Evolutionary conservation across 441 rosid species (phyloP).

Genomic region (Hypseocharis bilobata): DNA sequence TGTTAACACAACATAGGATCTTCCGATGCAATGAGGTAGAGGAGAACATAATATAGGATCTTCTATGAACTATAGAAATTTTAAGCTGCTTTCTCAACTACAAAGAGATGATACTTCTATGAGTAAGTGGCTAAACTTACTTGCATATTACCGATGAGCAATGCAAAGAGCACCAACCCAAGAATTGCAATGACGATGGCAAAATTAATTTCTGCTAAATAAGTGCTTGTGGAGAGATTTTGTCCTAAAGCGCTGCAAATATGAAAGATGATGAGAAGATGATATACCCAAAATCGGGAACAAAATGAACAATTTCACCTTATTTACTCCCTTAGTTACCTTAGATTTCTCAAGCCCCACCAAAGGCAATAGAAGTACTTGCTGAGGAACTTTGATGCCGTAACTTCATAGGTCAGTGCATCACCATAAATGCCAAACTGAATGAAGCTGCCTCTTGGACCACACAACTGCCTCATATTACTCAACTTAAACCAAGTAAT

Average conservation of each 20-base stretch:
- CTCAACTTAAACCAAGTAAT: constrained; percentile 25
- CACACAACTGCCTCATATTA: constrained; percentile 27
- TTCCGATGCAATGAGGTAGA: not conserved
- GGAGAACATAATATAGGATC: not conserved
- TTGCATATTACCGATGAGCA: constrained; percentile 58
- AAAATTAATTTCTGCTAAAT: constrained; percentile 39
- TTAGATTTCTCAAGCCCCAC: constrained; percentile 42
- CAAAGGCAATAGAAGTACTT: constrained; percentile 40
- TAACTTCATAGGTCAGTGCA: constrained; percentile 26
- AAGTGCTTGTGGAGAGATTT: constrained; percentile 43
- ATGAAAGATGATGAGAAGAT: not conserved
- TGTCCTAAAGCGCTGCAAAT: constrained; percentile 47
- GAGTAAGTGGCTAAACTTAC: constrained; percentile 24
- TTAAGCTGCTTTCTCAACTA: no score
- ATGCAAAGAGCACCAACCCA: constrained; percentile 44
- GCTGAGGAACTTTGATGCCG: constrained; percentile 26
- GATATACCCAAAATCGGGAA: not conserved
- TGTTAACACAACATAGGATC: not conserved
- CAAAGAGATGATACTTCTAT: not conserved
- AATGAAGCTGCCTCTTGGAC: constrained; percentile 12
- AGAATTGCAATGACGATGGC: constrained; percentile 37
- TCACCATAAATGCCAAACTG: constrained; percentile 35
- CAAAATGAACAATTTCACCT: no score
- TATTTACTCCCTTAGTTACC: constrained; percentile 21
- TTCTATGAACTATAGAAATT: no score